These are phyloP conservation scores for Vitis rotundifolia DNA, from an alignment of 164 flowering plant genomes.

Conservation along the genomic window DNA sequence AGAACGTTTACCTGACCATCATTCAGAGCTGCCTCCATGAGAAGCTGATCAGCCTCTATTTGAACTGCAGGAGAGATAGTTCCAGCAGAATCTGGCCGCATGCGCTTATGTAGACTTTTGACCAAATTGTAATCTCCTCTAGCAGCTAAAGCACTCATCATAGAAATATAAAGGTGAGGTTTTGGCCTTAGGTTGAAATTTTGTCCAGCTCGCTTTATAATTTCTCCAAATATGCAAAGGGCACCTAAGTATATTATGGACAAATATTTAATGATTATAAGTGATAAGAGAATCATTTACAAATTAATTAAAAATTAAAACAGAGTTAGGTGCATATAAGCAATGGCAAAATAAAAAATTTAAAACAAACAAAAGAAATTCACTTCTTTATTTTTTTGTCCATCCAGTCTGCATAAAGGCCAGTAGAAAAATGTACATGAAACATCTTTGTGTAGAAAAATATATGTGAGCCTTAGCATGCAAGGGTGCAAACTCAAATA, in stretches of 20 bases:
- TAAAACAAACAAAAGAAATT: no score
- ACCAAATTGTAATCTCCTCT: conserved; percentile 60
- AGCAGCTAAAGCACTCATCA: conserved; percentile 70
- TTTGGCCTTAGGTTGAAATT: conserved; percentile 54
- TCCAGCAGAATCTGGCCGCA: conserved; percentile 70
- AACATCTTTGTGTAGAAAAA: no score
- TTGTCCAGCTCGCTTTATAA: conserved; percentile 44
- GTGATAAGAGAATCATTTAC: neutral
- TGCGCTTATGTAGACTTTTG: conserved; percentile 44
- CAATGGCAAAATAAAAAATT: no score
- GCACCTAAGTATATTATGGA: conserved; percentile 39
- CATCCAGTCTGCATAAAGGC: no score
- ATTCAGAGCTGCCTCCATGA: conserved; percentile 75
- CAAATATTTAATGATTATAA: neutral
- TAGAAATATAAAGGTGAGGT: conserved; percentile 70
- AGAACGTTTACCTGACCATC: conserved; percentile 53
- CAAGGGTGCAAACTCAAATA: no score
- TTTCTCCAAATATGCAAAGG: conserved; percentile 70
- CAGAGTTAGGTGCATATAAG: no score
- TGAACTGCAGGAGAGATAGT: conserved; percentile 44
- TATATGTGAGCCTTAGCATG: no score
- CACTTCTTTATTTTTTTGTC: no score
- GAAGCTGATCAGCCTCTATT: conserved; percentile 74
- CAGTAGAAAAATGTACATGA: no score
- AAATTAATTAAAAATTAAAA: no score